A percentile compares a stretch with the other conserved stretches of the same genome.
Evolutionary conservation across 225 moss, liverwort and hornwort genomes (phyloP).

Genomic region (Pseudoscleropodium purum): DNA sequence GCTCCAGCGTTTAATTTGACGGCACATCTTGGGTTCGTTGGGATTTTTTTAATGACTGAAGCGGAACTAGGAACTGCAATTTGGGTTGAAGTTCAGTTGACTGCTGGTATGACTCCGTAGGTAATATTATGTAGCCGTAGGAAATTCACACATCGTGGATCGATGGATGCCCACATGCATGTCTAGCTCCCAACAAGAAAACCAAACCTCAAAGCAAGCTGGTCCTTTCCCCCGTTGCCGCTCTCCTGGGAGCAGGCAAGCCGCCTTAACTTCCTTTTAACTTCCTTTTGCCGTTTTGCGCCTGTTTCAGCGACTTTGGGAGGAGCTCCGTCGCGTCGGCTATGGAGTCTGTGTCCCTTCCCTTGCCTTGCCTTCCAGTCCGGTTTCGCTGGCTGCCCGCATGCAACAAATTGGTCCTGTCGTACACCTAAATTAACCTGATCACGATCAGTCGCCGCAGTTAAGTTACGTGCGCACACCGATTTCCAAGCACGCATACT

Average conservation of each 20-base stretch:
- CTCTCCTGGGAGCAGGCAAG: neutral
- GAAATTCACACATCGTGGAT: neutral
- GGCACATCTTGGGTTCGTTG: neutral
- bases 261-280: neutral
- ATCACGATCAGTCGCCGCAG: neutral
- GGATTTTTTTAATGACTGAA: neutral
- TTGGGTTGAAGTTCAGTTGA: neutral
- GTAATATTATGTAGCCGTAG: neutral
- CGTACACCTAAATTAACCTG: neutral
- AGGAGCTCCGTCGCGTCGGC: neutral
- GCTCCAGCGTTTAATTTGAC: neutral
- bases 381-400: neutral
- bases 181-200: neutral
- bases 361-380: neutral
- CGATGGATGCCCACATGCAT: neutral
- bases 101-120: neutral
- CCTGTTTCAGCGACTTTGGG: neutral
- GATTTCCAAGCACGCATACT: neutral
- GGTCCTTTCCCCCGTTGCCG: neutral
- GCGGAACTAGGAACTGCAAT: neutral
- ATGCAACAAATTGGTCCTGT: neutral
- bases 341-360: neutral
- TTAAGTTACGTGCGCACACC: neutral
- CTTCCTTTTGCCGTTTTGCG: neutral
- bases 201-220: neutral